Percentiles rank a stretch among this genome's conserved stretches.
phyloP scores from a whole-genome alignment of 306 rosid species.

The Fragaria ananassa region DNA sequence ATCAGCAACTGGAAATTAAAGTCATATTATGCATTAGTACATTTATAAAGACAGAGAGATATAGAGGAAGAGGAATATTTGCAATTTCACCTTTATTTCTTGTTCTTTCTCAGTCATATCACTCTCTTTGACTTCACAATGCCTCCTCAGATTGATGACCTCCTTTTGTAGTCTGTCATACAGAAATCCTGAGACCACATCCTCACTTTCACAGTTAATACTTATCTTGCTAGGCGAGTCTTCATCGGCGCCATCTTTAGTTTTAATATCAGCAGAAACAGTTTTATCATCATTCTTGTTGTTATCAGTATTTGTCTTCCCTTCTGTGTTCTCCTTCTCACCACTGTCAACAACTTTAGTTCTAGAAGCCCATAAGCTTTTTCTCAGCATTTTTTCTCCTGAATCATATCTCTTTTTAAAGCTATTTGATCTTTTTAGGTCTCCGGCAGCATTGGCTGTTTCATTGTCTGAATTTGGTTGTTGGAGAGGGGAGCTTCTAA shows the following conservation, averaged over 20 bases:
- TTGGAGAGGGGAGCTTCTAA: constrained; percentile 44
- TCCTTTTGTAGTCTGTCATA: constrained; percentile 88
- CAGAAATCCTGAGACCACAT: constrained; percentile 79
- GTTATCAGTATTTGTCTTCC: constrained; percentile 19
- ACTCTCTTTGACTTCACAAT: constrained; percentile 57
- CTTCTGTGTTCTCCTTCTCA: constrained; percentile 56
- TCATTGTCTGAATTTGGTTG: constrained; percentile 38
- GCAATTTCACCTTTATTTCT: constrained; percentile 66
- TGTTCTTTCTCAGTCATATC: constrained; percentile 59
- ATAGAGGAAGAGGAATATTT: neutral
- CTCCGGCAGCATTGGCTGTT: constrained; percentile 33
- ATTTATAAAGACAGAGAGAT: neutral
- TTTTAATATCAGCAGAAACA: constrained; percentile 30
- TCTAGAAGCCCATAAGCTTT: constrained; percentile 73
- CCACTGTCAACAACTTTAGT: constrained; percentile 58
- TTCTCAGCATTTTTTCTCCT: constrained; percentile 52
- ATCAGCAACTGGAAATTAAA: constrained; percentile 49
- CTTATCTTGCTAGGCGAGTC: constrained; percentile 29
- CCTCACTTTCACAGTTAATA: constrained; percentile 38
- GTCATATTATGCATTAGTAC: constrained; percentile 21
- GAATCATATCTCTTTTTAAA: constrained; percentile 36
- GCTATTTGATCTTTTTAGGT: constrained; percentile 35
- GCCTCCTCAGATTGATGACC: constrained; percentile 64
- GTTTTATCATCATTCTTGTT: constrained; percentile 21
- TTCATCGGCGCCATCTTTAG: constrained; percentile 25